Percentiles rank a stretch among this genome's conserved stretches.
phyloP scores from a whole-genome alignment of 2,329 filamentous ascomycete genomes.

The Cladophialophora psammophila region DNA sequence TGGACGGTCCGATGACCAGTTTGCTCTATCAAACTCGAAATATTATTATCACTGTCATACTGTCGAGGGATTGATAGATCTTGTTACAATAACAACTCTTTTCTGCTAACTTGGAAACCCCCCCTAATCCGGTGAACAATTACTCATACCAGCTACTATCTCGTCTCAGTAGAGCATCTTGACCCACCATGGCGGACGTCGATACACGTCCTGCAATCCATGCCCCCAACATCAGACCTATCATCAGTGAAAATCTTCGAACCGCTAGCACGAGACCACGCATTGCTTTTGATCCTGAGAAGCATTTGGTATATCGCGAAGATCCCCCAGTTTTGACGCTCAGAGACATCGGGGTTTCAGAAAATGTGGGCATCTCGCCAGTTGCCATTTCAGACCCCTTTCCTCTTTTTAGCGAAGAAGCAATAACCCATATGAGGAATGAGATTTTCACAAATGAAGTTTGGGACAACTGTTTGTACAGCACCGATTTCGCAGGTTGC shows the following conservation, averaged over 20 bases:
- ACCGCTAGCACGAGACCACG: slow-evolving; percentile 12
- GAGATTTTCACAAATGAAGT: slow-evolving; percentile 65
- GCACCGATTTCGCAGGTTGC: slow-evolving; percentile 60
- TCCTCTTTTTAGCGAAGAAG: slow-evolving; percentile 65
- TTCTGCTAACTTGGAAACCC: background rate
- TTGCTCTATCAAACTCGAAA: background rate
- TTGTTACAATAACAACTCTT: background rate
- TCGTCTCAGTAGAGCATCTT: background rate
- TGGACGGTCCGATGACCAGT: slow-evolving; percentile 9
- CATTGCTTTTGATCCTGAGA: slow-evolving; percentile 56
- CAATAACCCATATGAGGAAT: slow-evolving; percentile 64
- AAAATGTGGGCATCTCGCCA: slow-evolving; percentile 65
- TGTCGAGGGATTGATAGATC: background rate
- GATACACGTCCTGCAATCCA: slow-evolving; percentile 4
- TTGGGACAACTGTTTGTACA: slow-evolving; percentile 61
- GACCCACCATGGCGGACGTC: slow-evolving; percentile 12
- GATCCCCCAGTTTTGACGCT: slow-evolving; percentile 62
- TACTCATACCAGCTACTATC: background rate
- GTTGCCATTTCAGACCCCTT: slow-evolving; percentile 69
- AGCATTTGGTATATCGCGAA: slow-evolving; percentile 61
- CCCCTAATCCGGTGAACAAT: background rate
- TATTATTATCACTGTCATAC: background rate
- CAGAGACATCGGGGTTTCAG: slow-evolving; percentile 64
- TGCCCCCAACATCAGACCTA: slow-evolving; percentile 19
- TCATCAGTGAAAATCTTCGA: slow-evolving; percentile 20